Base-by-base conservation (phyloP, 148 eudicot genomes). In the Tetragonia tetragonoides region DNA sequence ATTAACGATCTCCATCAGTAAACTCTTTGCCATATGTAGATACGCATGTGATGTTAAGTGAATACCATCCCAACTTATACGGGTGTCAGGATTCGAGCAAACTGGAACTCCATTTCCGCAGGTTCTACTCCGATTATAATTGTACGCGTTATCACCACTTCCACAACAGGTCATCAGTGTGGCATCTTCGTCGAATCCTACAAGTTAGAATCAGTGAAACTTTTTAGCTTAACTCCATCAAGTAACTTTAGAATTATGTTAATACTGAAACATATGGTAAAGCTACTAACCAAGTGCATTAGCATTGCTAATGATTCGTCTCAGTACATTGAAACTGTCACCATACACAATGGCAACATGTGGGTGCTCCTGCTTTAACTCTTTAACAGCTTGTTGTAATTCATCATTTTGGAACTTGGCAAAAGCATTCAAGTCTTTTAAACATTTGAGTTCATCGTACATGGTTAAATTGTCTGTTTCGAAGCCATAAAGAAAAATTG, bases 401-500 rank as follows among this genome's bases (percentile, higher is more conserved):
- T 34, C 60, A 54, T 85, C 44, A 34, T 85, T 81, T 18, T 85
- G 75, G 74, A 72, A 81, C 16, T 14, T n/a, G 16, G 83, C 72
- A 12, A 84, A 68, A 3, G 69, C 75, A 28, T 84, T 84, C 66
- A 75, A 63, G 7, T 10, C 16, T 23, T 74, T 74, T 10, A 80
- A 66, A 20, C 83, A 84, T 5, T 61, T 64, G 37, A 80, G 69
- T 0, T 77, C 76, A 17, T 80, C 83, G 47, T 84, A 77, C 64
- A 34, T 24, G 1, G 20, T 17, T 0, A 81, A 11, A 7, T 77
- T 76, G 18, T 53, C 64, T 3, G 73, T 60, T 37, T 40, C 14
- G 38, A 74, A 77, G 5, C 16, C 14, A 1, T 37, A 63, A 0
- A 73, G 56, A 39, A 63, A 80, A 2, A 42, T 24, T 0, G 83